phyloP scores from a whole-genome alignment of 352 stramenopile species.

The Phytophthora fragariae region DNA sequence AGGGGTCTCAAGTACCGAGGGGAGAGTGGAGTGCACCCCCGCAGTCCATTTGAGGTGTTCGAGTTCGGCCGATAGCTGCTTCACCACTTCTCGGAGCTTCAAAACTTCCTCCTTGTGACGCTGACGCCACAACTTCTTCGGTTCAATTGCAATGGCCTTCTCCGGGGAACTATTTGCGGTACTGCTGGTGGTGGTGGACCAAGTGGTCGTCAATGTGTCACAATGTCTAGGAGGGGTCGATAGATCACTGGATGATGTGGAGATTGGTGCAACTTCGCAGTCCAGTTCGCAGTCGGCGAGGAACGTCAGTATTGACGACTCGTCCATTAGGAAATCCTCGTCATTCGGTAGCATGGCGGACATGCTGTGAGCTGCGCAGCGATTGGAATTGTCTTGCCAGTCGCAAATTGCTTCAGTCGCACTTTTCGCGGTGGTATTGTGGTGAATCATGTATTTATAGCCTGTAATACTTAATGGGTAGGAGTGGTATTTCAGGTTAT shows the following conservation, averaged over 20 bases:
- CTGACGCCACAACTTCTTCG: slow-evolving; percentile 38
- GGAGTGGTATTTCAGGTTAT: not conserved
- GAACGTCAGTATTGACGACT: slow-evolving; percentile 37
- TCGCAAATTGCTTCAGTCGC: not conserved
- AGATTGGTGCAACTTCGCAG: not conserved
- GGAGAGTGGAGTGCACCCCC: slow-evolving; percentile 31
- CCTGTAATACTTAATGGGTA: no score
- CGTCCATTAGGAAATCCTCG: slow-evolving; percentile 35
- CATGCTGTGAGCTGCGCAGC: not conserved
- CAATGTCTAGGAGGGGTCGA: not conserved
- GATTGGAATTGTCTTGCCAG: slow-evolving; percentile 17
- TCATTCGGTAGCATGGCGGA: not conserved
- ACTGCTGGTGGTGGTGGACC: slow-evolving; percentile 19
- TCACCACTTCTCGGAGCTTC: slow-evolving; percentile 27
- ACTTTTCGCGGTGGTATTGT: not conserved
- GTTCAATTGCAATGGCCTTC: not conserved
- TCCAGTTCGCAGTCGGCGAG: slow-evolving; percentile 31
- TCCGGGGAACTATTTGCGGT: slow-evolving; percentile 3
- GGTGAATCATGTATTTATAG: no score
- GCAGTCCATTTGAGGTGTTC: slow-evolving; percentile 28
- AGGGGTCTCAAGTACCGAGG: not conserved
- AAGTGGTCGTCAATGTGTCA: slow-evolving; percentile 9
- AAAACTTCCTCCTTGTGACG: slow-evolving; percentile 37
- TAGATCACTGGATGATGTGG: not conserved
- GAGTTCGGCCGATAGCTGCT: slow-evolving; percentile 26